Conservation (phyloP, 352 stramenopile species). For the Pythium rhizo-oryzae region DNA sequence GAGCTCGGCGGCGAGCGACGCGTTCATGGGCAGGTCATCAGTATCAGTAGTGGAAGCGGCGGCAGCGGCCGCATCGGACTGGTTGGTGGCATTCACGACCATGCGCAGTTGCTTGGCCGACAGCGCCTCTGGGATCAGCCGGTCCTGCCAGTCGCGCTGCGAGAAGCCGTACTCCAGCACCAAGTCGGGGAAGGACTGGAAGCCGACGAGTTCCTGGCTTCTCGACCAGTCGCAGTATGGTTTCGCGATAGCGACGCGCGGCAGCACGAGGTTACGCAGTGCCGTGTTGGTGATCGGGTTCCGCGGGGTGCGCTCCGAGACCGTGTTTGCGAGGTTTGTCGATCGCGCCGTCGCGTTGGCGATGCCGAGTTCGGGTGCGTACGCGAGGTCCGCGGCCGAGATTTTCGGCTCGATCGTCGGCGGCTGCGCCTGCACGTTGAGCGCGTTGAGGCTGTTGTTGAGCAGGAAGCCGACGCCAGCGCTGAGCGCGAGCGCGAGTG, state of each 20-base stretch:
- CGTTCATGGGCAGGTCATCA: slow-evolving; percentile 20
- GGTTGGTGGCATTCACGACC: slow-evolving; percentile 16
- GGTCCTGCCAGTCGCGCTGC: slow-evolving; percentile 9
- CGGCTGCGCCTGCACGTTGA: slow-evolving; percentile 15
- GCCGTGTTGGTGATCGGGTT: neutral
- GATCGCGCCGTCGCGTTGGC: neutral
- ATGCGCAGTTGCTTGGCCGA: neutral
- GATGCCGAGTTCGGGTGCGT: neutral
- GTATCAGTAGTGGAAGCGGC: neutral
- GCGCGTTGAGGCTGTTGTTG: slow-evolving; percentile 10
- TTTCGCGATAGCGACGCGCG: neutral
- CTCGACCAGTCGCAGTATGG: neutral
- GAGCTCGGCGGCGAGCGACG: slow-evolving; percentile 12
- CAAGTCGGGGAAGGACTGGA: neutral
- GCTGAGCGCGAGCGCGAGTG: neutral
- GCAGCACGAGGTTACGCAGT: neutral
- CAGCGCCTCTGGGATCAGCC: slow-evolving; percentile 1
- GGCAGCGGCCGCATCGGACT: neutral
- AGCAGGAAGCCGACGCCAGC: slow-evolving; percentile 4
- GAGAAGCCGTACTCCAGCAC: slow-evolving; percentile 9
- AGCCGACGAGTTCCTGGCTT: neutral
- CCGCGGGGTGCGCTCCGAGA: neutral
- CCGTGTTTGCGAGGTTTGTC: neutral
- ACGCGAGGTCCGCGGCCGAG: slow-evolving; percentile 1
- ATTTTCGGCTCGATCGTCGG: neutral